A percentile compares a stretch with the other conserved stretches of the same genome.
Evolutionary conservation across 257 asterid species (phyloP).

Genomic region (Handroanthus guayacan): DNA sequence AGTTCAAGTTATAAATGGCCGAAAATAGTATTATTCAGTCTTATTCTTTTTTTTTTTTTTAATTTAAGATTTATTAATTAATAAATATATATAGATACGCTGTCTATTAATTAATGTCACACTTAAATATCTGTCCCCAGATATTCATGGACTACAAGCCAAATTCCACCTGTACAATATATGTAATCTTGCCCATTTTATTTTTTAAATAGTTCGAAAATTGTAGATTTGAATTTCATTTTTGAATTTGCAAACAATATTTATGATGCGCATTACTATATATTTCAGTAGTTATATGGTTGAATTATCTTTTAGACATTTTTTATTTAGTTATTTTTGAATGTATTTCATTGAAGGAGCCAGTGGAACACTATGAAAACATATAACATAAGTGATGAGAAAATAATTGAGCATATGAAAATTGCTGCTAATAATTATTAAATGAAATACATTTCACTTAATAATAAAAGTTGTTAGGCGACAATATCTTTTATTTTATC

Average conservation of each 20-base stretch:
- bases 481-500: too few relatives aligned
- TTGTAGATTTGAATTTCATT: slow-evolving; percentile 26
- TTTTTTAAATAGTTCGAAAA: slow-evolving; percentile 17
- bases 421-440: too few relatives aligned
- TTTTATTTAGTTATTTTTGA: background rate
- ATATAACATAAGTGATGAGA: too few relatives aligned
- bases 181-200: background rate
- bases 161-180: background rate
- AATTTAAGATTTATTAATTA: too few relatives aligned
- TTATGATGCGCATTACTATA: too few relatives aligned
- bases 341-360: background rate
- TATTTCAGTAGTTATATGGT: too few relatives aligned
- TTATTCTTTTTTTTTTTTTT: background rate
- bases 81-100: slow-evolving; percentile 1
- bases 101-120: slow-evolving; percentile 36
- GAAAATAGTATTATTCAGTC: slow-evolving; percentile 28
- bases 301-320: too few relatives aligned
- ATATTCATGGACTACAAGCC: slow-evolving; percentile 10
- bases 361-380: background rate
- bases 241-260: slow-evolving; percentile 1
- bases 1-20: slow-evolving; percentile 41
- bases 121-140: slow-evolving; percentile 32
- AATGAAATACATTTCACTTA: too few relatives aligned
- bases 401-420: too few relatives aligned
- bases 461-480: too few relatives aligned